phyloP scores from a whole-genome alignment of 108 stramenopile species.

The Schizochytrium sp. region DNA sequence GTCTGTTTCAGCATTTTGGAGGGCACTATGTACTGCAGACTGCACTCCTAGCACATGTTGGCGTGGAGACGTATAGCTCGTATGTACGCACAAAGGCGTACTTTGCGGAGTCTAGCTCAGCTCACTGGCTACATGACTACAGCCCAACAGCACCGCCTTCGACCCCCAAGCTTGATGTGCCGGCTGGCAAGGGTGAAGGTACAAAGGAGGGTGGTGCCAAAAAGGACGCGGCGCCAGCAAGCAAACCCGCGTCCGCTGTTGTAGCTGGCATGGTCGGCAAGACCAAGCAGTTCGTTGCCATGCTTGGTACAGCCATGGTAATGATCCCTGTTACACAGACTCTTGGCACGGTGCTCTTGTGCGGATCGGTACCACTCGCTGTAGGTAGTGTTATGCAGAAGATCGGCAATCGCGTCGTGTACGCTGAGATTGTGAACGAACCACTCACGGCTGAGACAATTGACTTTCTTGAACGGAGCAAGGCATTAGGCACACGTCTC shows the following conservation, averaged over 20 bases:
- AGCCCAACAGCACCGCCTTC: not conserved
- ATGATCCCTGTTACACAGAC: constrained; percentile 13
- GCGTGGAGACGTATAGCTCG: constrained; percentile 41
- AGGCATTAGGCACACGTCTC: constrained; percentile 36
- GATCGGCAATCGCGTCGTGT: not conserved
- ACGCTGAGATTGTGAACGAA: not conserved
- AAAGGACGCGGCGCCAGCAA: not conserved
- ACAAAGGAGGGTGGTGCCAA: not conserved
- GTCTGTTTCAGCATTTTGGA: constrained; percentile 22
- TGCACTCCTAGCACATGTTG: constrained; percentile 8
- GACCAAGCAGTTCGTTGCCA: constrained; percentile 45
- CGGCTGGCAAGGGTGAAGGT: not conserved
- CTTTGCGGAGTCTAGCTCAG: not conserved
- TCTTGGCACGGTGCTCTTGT: constrained; percentile 26
- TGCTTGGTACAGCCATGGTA: constrained; percentile 42
- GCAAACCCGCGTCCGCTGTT: constrained; percentile 39
- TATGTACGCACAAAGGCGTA: constrained; percentile 41
- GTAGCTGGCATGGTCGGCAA: constrained; percentile 60
- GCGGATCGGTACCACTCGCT: constrained; percentile 55
- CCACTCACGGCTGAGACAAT: not conserved
- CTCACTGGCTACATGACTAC: not conserved
- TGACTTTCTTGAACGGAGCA: constrained; percentile 24
- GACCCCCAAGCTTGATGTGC: not conserved
- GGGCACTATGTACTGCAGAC: constrained; percentile 20
- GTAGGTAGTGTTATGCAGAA: constrained; percentile 52